Evolutionary conservation across 768 basidiomycete species (phyloP).

Genomic region (Russula griseocarnosa): DNA sequence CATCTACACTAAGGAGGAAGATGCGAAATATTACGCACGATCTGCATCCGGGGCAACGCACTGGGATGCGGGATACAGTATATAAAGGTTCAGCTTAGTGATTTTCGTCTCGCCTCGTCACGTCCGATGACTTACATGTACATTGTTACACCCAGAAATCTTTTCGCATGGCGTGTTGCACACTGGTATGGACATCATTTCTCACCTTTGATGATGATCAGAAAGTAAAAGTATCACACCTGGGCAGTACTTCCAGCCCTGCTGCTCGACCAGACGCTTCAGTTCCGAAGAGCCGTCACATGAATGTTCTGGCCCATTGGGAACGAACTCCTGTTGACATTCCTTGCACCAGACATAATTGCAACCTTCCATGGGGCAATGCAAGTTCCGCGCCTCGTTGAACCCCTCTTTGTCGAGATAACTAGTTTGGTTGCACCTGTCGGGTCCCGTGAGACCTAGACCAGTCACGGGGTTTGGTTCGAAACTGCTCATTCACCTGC

Average conservation of each 20-base stretch:
- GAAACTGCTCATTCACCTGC: slow-evolving; percentile 37
- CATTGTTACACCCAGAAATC: slow-evolving; percentile 48
- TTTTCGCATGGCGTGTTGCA: slow-evolving; percentile 51
- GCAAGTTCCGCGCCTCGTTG: slow-evolving; percentile 28
- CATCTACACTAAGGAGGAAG: slow-evolving; percentile 36
- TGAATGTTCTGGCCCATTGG: slow-evolving; percentile 30
- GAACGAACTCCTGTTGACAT: slow-evolving; percentile 32
- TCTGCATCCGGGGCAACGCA: slow-evolving; percentile 55
- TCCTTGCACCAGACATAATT: slow-evolving; percentile 35
- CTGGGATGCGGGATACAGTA: slow-evolving; percentile 34
- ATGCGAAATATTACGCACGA: slow-evolving; percentile 30
- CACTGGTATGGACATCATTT: slow-evolving; percentile 32
- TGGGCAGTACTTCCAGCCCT: slow-evolving; percentile 38
- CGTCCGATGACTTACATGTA: slow-evolving; percentile 43
- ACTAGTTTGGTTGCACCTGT: slow-evolving; percentile 26
- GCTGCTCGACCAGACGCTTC: slow-evolving; percentile 31
- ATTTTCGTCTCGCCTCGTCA: not conserved
- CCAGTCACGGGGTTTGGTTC: no score
- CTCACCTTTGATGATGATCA: not conserved
- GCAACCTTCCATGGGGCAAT: slow-evolving; percentile 33
- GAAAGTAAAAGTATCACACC: slow-evolving; percentile 24
- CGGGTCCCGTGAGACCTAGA: not conserved
- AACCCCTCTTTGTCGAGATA: slow-evolving; percentile 33
- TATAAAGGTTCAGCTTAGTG: not conserved
- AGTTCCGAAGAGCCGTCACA: slow-evolving; percentile 37